Evolutionary conservation across 2,329 filamentous ascomycete species (phyloP), one percentile per base, ranked within the genome.

Genomic region (Aspergillus latus): DNA sequence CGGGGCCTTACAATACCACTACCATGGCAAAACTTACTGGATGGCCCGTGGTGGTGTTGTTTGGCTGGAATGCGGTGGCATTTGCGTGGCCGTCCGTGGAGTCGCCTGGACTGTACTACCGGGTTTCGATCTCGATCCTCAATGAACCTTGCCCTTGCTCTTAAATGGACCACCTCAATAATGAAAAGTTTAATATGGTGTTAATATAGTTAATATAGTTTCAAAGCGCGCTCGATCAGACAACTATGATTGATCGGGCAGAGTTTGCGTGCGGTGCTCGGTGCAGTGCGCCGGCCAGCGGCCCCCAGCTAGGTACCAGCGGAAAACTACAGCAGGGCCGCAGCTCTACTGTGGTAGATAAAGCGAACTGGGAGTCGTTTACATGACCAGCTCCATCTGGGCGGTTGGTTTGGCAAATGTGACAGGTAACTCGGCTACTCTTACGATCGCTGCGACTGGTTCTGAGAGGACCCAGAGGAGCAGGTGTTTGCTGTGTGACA

Each of bases 1-100:
- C 34, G 34, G 46, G 39, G 28, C 16, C 28, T 48, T 54, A 54
- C 52, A 54, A 54, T 54, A 54, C 52, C 52, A 54, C 44, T 47
- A 40, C 43, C 34, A 39, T 30, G 45, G 52, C 37, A n/a, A 28
- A 44, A 37, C 10, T 32, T 26, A 5, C 28, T 13, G 26, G 45
- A 44, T 42, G 49, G 42, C 45, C 15, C 21, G n/a, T 42, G 52
- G 28, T 48, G 46, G 52, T 54, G 52, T 49, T 54, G 52, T 54
- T 54, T 54, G 44, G 37, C 13, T 21, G 52, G 46, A 49, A 49
- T 49, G 45, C 16, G 21, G 52, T 54, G 52, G 52, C 52, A 54
- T 54, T 53, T 53, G 51, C 34, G 32, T 7, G 39, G n/a, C 26
- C 13, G 8, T 21, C 34, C 4, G 5, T 32, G 26, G 29, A 11